A percentile compares a stretch with the other conserved stretches of the same genome.
These are phyloP conservation scores for Lomentospora prolificans DNA, from an alignment of 2,329 filamentous ascomycete species.

Conservation along the genomic window DNA sequence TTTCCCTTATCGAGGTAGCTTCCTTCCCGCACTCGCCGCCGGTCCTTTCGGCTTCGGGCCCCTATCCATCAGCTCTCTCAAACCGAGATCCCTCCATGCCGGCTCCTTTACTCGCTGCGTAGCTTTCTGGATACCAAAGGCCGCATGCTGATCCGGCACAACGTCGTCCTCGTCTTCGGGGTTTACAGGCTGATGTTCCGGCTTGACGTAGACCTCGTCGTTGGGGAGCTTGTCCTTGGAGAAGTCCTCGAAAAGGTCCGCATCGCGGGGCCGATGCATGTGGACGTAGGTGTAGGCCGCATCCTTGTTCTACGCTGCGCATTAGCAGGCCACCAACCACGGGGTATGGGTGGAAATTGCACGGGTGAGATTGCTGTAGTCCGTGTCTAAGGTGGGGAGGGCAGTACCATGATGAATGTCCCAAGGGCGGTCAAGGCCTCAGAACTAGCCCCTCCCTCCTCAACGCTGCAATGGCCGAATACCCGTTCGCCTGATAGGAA, in stretches of 20 bases:
- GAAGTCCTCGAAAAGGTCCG: slow-evolving; percentile 71
- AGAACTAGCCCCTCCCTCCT: too few species aligned
- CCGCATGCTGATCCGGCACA: slow-evolving; percentile 78
- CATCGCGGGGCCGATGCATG: slow-evolving; percentile 60
- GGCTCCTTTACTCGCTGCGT: slow-evolving; percentile 63
- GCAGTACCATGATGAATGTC: too few species aligned
- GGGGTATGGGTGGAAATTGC: too few species aligned
- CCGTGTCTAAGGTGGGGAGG: too few species aligned
- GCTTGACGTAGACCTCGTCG: slow-evolving; percentile 76
- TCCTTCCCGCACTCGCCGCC: slow-evolving; percentile 12
- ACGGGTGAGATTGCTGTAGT: too few species aligned
- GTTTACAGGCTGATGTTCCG: slow-evolving; percentile 71
- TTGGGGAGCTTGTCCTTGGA: slow-evolving; percentile 60
- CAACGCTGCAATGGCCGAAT: too few species aligned
- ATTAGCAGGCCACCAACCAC: background rate
- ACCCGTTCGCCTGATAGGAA: too few species aligned
- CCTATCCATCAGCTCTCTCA: slow-evolving; percentile 59
- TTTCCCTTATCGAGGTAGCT: slow-evolving; percentile 15
- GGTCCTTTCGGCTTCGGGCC: slow-evolving; percentile 32
- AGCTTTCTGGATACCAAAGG: slow-evolving; percentile 75
- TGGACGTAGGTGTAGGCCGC: slow-evolving; percentile 66
- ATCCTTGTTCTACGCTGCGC: slow-evolving; percentile 53
- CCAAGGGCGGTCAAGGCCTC: too few species aligned
- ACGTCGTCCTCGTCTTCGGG: slow-evolving; percentile 85
- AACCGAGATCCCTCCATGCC: slow-evolving; percentile 69